Percentiles rank a stretch among this genome's conserved stretches.
Evolutionary conservation across 2,329 filamentous ascomycete species (phyloP).

Genomic region (Trichophyton verrucosum): DNA sequence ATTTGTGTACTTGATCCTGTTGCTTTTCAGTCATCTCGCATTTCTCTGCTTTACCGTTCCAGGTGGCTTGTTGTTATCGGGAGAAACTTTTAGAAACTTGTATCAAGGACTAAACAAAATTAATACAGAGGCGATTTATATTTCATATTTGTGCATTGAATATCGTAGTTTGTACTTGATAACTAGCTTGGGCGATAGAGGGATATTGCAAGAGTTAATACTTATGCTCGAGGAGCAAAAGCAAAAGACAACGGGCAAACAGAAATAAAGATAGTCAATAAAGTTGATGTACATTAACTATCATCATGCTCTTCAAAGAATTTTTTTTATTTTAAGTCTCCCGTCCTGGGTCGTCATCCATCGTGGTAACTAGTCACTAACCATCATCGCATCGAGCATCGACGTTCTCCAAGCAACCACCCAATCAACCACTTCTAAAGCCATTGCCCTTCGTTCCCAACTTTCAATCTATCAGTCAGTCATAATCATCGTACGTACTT

Average conservation of each 20-base stretch:
- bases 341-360: too few relatives aligned
- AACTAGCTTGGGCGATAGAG: too few relatives aligned
- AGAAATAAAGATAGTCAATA: not conserved
- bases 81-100: not conserved
- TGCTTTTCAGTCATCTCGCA: not conserved
- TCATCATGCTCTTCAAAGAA: not conserved
- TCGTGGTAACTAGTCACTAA: too few relatives aligned
- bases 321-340: not conserved
- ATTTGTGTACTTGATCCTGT: not conserved
- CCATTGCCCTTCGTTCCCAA: not conserved
- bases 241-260: not conserved
- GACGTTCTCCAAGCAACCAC: not conserved
- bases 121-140: conserved; percentile 1
- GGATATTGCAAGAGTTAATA: too few relatives aligned
- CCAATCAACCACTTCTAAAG: not conserved
- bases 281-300: not conserved
- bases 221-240: too few relatives aligned
- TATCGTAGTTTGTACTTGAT: too few relatives aligned
- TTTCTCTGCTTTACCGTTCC: not conserved
- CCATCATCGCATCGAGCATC: not conserved
- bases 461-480: conserved; percentile 1
- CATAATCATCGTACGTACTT: not conserved
- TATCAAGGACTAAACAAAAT: conserved; percentile 1
- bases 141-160: not conserved
- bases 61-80: not conserved